Evolutionary conservation across 208 protist genomes (phyloP), one percentile per base, ranked within the genome.

Genomic region (Leishmania lainsoni): DNA sequence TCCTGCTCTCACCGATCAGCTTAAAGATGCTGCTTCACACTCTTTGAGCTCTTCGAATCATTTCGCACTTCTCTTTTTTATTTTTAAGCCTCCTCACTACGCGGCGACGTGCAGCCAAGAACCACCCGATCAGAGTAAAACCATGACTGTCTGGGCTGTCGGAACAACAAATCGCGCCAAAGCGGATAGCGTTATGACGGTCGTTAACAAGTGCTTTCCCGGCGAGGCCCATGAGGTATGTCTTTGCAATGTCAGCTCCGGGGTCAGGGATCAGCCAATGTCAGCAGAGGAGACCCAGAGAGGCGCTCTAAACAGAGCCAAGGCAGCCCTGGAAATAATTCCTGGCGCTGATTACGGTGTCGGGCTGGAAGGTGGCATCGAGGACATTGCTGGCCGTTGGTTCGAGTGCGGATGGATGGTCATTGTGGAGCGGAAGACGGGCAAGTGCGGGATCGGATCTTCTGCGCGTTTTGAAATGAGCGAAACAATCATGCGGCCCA

Each of bases 361-460:
- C 51, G 93, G 93, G 0, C 71, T 97, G 9, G 93, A 97, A 73
- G 93, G 93, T 29, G 93, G 93, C 10, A 22, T 95, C 54, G 91
- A 97, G 83, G 75, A 81, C n/a, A 90, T 95, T 65, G 88, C 71
- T 35, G 85, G 84, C 0, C 84, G 83, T 29, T 97, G 88, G 87
- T 97, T 95, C 80, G 93, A 97, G 75, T 97, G 90, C 79, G 93
- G 93, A 3, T 97, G 93, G 93, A 94, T 97, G 87, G 78, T 81
- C 71, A 87, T 95, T 22, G 78, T 94, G 1, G 90, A 97, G 70
- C 87, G 86, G 8, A 81, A 70, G 32, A 91, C 80, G 58, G 87
- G 89, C n/a, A 80, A 80, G 26, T 84, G 65, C 51, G 93, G 93
- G 3, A 83, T 93, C 42, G 93, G 91, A 0, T 93, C 89, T 66